Percentiles rank a stretch among this genome's conserved stretches.
These are phyloP conservation scores for Mortierella sp. DNA, from an alignment of 371 early-diverging fungal species.

Conservation along the genomic window DNA sequence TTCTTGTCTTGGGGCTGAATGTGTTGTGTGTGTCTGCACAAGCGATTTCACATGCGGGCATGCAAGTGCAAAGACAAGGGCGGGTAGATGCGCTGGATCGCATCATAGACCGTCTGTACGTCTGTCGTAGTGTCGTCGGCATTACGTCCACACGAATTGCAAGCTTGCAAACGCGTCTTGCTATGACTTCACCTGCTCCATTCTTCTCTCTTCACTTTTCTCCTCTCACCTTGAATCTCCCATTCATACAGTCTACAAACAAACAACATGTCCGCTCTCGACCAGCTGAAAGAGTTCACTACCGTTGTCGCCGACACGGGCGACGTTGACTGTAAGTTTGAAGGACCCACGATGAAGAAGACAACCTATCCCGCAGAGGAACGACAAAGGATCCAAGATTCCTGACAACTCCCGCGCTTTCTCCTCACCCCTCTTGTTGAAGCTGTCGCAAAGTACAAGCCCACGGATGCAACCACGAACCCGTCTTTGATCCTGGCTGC, in stretches of 20 bases:
- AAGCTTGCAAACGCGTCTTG: not conserved
- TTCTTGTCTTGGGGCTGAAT: no score
- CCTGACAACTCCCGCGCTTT: not conserved
- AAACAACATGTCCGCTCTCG: not conserved
- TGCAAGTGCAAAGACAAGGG: no score
- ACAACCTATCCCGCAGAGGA: not conserved
- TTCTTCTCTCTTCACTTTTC: not conserved
- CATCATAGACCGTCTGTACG: no score
- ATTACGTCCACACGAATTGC: no score
- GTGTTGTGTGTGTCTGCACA: no score
- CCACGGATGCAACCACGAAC: slow-evolving; percentile 99
- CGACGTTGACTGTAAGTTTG: not conserved
- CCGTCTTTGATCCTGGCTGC: slow-evolving; percentile 97
- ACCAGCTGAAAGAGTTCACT: not conserved
- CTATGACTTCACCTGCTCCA: not conserved
- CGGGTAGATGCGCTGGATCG: no score
- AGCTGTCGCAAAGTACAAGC: slow-evolving; percentile 97
- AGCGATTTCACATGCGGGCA: no score
- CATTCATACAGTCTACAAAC: not conserved
- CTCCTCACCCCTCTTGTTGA: not conserved
- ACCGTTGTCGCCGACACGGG: not conserved
- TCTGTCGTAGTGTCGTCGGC: no score
- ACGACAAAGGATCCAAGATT: not conserved
- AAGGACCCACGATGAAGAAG: not conserved
- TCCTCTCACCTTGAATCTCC: not conserved